Evolutionary conservation across 2,329 filamentous ascomycete genomes (phyloP).

Genomic region (Alternaria burnsii): DNA sequence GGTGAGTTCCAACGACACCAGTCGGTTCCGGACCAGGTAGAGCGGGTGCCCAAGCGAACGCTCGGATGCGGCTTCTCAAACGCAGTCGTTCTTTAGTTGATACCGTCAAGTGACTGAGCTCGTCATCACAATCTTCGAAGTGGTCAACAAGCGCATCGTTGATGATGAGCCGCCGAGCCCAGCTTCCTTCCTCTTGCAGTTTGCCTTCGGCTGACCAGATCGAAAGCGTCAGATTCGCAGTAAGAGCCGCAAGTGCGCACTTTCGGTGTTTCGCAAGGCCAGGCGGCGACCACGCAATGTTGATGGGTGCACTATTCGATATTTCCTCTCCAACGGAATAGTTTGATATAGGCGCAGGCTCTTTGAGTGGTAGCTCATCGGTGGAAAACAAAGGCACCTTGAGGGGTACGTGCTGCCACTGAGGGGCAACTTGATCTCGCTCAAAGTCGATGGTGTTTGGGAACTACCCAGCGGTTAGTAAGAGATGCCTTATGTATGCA

Average conservation of each 20-base stretch:
- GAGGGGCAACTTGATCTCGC: slow-evolving; percentile 41
- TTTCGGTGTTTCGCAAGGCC: slow-evolving; percentile 64
- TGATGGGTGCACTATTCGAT: slow-evolving; percentile 60
- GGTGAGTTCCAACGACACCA: slow-evolving; percentile 35
- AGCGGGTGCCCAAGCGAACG: slow-evolving; percentile 54
- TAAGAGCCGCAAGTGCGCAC: slow-evolving; percentile 64
- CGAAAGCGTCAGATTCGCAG: slow-evolving; percentile 64
- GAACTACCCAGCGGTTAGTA: slow-evolving; percentile 34
- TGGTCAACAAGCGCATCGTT: slow-evolving; percentile 59
- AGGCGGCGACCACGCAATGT: slow-evolving; percentile 64
- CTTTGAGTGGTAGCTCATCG: slow-evolving; percentile 57
- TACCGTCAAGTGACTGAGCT: slow-evolving; percentile 26
- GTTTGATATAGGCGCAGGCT: slow-evolving; percentile 56
- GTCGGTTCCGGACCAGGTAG: slow-evolving; percentile 19
- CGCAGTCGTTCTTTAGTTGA: slow-evolving; percentile 45
- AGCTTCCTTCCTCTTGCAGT: slow-evolving; percentile 54
- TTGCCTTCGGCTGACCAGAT: slow-evolving; percentile 63
- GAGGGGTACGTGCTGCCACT: slow-evolving; percentile 53
- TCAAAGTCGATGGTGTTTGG: slow-evolving; percentile 42
- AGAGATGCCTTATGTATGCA: background rate
- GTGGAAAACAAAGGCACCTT: slow-evolving; percentile 62
- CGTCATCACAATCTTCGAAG: slow-evolving; percentile 34
- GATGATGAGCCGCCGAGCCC: slow-evolving; percentile 62
- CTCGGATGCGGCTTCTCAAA: slow-evolving; percentile 50
- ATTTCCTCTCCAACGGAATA: slow-evolving; percentile 69